A percentile compares a stretch with the other conserved stretches of the same genome.
Evolutionary conservation across 2,329 filamentous ascomycete species (phyloP).

Genomic region (Xylaria multiplex): DNA sequence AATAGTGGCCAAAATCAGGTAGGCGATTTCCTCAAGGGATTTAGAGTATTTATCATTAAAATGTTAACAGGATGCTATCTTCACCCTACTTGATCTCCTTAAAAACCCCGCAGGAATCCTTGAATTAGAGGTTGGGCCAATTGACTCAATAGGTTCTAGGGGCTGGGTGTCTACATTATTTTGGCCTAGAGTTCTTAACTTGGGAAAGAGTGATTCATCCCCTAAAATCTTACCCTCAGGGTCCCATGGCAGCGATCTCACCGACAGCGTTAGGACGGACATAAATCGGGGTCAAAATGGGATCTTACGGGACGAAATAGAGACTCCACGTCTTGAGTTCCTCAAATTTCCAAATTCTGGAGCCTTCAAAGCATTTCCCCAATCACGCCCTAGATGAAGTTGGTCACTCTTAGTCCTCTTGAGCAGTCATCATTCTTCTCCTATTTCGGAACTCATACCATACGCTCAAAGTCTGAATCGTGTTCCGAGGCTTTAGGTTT

Average conservation of each 20-base stretch:
- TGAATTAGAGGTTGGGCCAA: not conserved
- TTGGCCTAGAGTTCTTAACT: not conserved
- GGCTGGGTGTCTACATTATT: no score
- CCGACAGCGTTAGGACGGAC: not conserved
- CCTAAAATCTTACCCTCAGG: not conserved
- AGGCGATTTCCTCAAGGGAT: not conserved
- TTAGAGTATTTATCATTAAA: no score
- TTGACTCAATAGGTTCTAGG: not conserved
- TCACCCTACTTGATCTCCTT: not conserved
- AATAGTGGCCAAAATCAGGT: not conserved
- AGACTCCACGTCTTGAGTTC: not conserved
- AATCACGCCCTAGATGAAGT: not conserved
- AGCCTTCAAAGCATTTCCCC: conserved; percentile 7
- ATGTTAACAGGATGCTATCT: not conserved
- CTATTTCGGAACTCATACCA: conserved; percentile 11
- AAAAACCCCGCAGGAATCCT: not conserved
- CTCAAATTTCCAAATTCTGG: conserved; percentile 6
- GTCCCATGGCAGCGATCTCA: not conserved
- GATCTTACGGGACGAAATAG: conserved; percentile 5
- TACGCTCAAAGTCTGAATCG: not conserved
- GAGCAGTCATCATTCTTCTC: not conserved
- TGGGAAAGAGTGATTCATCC: not conserved
- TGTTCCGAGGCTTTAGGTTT: not conserved
- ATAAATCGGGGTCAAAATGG: conserved; percentile 8
- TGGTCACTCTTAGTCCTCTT: not conserved